Evolutionary conservation across 2,329 filamentous ascomycete genomes (phyloP).

Genomic region (Colletotrichum lupini): DNA sequence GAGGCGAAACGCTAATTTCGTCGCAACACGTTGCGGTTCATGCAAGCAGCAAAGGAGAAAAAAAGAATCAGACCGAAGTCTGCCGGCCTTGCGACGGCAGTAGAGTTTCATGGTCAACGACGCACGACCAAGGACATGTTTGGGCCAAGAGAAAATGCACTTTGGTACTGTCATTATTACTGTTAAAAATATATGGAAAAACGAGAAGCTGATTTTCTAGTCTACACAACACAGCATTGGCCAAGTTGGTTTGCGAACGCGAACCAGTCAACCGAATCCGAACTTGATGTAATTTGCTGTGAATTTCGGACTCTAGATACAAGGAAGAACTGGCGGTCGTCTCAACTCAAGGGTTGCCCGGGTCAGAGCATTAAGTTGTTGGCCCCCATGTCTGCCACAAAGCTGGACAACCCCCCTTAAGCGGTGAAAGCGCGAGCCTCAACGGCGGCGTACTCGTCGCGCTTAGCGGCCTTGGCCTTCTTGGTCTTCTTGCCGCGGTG

Average conservation of each 20-base stretch:
- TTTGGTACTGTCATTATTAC: slow-evolving; percentile 30
- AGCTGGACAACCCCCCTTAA: slow-evolving; percentile 5
- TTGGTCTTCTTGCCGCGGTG: slow-evolving; percentile 30
- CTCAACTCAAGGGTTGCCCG: slow-evolving; percentile 8
- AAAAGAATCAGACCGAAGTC: neutral
- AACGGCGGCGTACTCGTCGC: neutral
- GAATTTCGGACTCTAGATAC: slow-evolving; percentile 13
- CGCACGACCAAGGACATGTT: neutral
- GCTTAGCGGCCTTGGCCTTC: slow-evolving; percentile 1
- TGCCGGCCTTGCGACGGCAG: slow-evolving; percentile 17
- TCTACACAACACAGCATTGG: slow-evolving; percentile 7
- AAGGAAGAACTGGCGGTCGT: neutral
- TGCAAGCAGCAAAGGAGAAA: neutral
- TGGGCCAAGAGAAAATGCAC: slow-evolving; percentile 11
- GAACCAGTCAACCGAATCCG: slow-evolving; percentile 15
- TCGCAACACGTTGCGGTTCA: slow-evolving; percentile 18
- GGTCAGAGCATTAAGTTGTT: slow-evolving; percentile 17
- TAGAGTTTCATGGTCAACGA: slow-evolving; percentile 2
- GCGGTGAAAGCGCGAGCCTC: slow-evolving; percentile 23
- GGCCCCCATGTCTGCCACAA: slow-evolving; percentile 19
- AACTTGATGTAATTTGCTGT: slow-evolving; percentile 9
- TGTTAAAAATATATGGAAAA: slow-evolving; percentile 23
- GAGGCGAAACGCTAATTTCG: slow-evolving; percentile 28
- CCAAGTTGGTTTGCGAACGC: slow-evolving; percentile 1
- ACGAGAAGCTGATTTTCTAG: slow-evolving; percentile 26